Percentiles rank a stretch among this genome's conserved stretches.
Evolutionary conservation across 768 basidiomycete species (phyloP).

Genomic region (Tylopilus felleus): DNA sequence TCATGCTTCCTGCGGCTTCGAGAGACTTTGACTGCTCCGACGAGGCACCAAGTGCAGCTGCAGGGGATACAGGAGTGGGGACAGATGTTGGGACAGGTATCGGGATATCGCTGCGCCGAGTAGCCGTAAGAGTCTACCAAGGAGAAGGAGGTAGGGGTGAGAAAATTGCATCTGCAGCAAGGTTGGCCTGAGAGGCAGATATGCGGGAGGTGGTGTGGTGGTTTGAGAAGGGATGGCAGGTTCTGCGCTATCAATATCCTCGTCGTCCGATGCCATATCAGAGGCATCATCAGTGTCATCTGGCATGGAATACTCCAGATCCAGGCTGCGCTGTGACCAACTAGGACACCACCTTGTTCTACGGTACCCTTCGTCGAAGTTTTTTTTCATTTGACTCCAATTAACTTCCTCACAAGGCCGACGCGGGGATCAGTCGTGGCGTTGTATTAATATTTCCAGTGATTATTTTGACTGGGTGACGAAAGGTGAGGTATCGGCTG

Average conservation of each 20-base stretch:
- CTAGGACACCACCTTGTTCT: slow-evolving; percentile 36
- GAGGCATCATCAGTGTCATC: slow-evolving; percentile 38
- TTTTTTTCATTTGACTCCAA: slow-evolving; percentile 71
- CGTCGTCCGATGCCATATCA: slow-evolving; percentile 40
- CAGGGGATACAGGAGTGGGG: slow-evolving; percentile 84
- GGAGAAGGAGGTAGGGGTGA: slow-evolving; percentile 58
- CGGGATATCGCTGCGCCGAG: slow-evolving; percentile 50
- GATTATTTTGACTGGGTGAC: slow-evolving; percentile 19
- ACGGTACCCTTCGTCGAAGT: slow-evolving; percentile 35
- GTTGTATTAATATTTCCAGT: slow-evolving; percentile 55
- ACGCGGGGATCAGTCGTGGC: slow-evolving; percentile 70
- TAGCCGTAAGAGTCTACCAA: slow-evolving; percentile 57
- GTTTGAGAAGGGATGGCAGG: slow-evolving; percentile 43
- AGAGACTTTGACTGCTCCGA: slow-evolving; percentile 65
- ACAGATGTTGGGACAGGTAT: slow-evolving; percentile 48
- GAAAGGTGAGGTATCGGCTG: slow-evolving; percentile 22
- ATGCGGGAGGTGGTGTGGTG: slow-evolving; percentile 66
- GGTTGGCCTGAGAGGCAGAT: slow-evolving; percentile 67
- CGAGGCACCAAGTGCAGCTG: slow-evolving; percentile 59
- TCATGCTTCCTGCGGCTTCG: slow-evolving; percentile 59
- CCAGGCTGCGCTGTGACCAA: slow-evolving; percentile 51
- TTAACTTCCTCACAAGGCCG: slow-evolving; percentile 62
- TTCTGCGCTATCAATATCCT: slow-evolving; percentile 34
- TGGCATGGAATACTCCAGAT: slow-evolving; percentile 34
- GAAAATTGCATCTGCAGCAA: slow-evolving; percentile 68